A percentile compares a stretch with the other conserved stretches of the same genome.
phyloP scores from a whole-genome alignment of 2,329 filamentous ascomycete genomes.

The Fusarium avenaceum region DNA sequence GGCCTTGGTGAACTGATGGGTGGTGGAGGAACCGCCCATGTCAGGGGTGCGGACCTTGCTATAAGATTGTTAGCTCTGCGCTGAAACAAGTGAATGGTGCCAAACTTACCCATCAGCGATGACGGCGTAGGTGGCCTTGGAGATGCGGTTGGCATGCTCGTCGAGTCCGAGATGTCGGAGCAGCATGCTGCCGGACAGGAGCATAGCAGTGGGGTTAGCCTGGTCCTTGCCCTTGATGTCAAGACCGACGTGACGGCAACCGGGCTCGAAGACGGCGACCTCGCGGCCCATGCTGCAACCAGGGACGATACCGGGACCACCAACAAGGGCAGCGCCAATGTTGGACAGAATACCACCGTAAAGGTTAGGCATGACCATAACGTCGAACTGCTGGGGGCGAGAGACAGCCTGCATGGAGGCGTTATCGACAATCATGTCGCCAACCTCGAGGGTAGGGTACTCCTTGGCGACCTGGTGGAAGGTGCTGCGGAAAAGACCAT shows the following conservation, averaged over 20 bases:
- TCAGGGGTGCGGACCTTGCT: slow-evolving; percentile 92
- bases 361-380: slow-evolving; percentile 99
- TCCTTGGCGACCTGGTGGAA: slow-evolving; percentile 94
- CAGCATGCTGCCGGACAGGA: slow-evolving; percentile 97
- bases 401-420: slow-evolving; percentile 99
- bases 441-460: slow-evolving; percentile 94
- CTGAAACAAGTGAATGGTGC: fast-evolving
- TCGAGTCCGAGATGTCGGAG: slow-evolving; percentile 96
- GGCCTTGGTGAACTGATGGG: slow-evolving; percentile 94
- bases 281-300: slow-evolving; percentile 99
- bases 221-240: slow-evolving; percentile 99
- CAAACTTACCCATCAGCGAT: slow-evolving; percentile 88
- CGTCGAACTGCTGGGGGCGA: slow-evolving; percentile 96
- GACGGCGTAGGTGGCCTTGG: slow-evolving; percentile 81
- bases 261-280: slow-evolving; percentile 97
- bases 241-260: slow-evolving; percentile 98
- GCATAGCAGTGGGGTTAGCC: slow-evolving; percentile 96
- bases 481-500: slow-evolving; percentile 98
- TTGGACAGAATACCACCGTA: slow-evolving; percentile 99
- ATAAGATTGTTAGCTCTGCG: slow-evolving; percentile 57
- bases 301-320: slow-evolving; percentile 95
- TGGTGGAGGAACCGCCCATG: slow-evolving; percentile 92
- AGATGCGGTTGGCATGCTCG: slow-evolving; percentile 98
- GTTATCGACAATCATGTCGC: slow-evolving; percentile 99
- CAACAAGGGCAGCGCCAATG: slow-evolving; percentile 96